Evolutionary conservation across 306 rosid species (phyloP), one percentile per base, ranked within the genome.

Genomic region (Betula pendula): DNA sequence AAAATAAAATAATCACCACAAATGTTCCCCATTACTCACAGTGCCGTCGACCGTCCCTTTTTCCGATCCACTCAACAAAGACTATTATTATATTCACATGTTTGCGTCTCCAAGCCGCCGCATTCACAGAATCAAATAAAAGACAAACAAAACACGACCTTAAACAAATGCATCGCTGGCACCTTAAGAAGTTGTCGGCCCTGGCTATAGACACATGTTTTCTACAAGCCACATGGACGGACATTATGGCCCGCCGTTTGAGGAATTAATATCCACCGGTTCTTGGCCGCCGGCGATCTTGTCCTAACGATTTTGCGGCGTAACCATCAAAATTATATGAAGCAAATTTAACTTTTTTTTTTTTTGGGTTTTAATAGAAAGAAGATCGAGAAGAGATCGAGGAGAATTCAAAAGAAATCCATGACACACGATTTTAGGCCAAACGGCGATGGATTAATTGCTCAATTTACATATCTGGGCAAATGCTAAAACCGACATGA

Each of bases 401-500:
- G 33, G 33, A 29, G 33, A 29, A 29, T 29, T 2, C 2, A 29
- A 29, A 29, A 29, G 2, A 29, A 29, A 29, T 29, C 33, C 33
- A 29, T 29, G 33, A 29, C 29, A 20, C 22, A 55, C 22, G 10
- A 11, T 55, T 55, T 3, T 8, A 55, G 62, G 62, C 48, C 24
- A 65, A 4, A 8, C 11, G 1, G 2, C 25, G 16, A 27, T 19
- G 22, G 35, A 65, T 75, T n/a, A n/a, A n/a, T n/a, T 75, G 50
- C 73, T 50, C 65, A 66, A 58, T n/a, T n/a, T 45, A 11, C 3
- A 45, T 66, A 20, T 73, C 53, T 74, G 48, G 66, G 68, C 10
- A 0, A 38, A 50, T 6, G 53, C 27, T 27, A n/a, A 47, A 45
- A 33, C 43, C 11, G 22, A 68, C 40, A 51, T 40, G 11, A 25